Conservation (phyloP, 345 rosid species). For the Lumnitzera racemosa region DNA sequence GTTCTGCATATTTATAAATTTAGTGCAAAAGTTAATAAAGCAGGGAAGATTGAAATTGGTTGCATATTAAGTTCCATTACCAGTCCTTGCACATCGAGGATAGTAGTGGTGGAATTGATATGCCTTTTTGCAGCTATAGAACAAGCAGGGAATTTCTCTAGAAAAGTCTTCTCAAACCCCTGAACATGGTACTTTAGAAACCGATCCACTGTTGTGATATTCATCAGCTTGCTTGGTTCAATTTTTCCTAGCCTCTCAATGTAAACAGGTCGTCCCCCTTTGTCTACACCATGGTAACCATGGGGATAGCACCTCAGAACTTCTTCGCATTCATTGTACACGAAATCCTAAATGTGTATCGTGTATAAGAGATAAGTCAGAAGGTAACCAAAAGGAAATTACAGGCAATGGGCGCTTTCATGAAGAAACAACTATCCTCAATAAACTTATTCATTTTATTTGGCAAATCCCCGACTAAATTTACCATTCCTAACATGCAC, state of each 20-base stretch:
- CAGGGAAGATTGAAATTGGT: background rate
- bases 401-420: no score
- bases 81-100: constrained; percentile 86
- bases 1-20: constrained; percentile 44
- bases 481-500: no score
- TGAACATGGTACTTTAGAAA: constrained; percentile 86
- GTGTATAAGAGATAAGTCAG: constrained; percentile 4
- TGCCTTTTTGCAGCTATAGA: constrained; percentile 79
- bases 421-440: no score
- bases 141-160: constrained; percentile 91
- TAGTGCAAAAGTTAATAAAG: background rate
- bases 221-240: constrained; percentile 74
- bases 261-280: constrained; percentile 80
- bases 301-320: constrained; percentile 83
- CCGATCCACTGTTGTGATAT: constrained; percentile 73
- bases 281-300: constrained; percentile 95
- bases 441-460: no score
- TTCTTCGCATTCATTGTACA: constrained; percentile 69
- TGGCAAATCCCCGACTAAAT: no score
- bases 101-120: constrained; percentile 64
- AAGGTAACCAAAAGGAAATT: background rate
- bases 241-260: constrained; percentile 78
- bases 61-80: constrained; percentile 23
- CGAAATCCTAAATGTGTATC: constrained; percentile 63
- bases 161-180: constrained; percentile 82